These are phyloP conservation scores for Phytopythium kandeliae DNA, from an alignment of 352 stramenopile genomes.

Conservation along the genomic window DNA sequence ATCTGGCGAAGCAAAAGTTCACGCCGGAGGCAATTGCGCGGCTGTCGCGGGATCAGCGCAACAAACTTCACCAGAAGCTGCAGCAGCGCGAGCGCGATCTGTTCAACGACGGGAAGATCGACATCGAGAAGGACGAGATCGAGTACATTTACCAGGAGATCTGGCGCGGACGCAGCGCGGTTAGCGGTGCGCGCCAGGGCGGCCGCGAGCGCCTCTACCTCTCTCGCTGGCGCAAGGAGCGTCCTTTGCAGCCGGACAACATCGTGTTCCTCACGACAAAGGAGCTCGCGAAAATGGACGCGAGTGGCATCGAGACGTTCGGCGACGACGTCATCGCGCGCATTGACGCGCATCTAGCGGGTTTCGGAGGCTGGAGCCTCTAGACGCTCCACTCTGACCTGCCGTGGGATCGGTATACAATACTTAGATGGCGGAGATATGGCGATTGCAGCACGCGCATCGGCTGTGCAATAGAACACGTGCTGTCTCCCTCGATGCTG, in stretches of 20 bases:
- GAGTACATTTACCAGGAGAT: constrained; percentile 87
- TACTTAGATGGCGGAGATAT: neutral
- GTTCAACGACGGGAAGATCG: constrained; percentile 50
- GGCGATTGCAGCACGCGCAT: neutral
- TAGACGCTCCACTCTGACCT: too few species aligned
- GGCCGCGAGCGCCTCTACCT: constrained; percentile 77
- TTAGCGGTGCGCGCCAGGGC: constrained; percentile 62
- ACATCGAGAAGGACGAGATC: constrained; percentile 82
- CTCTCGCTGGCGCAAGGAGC: constrained; percentile 72
- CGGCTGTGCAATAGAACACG: constrained; percentile 1
- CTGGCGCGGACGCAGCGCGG: constrained; percentile 71
- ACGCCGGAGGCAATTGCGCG: constrained; percentile 56
- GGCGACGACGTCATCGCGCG: constrained; percentile 52
- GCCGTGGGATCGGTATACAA: neutral
- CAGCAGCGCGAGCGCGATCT: constrained; percentile 68
- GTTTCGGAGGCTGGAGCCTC: constrained; percentile 57
- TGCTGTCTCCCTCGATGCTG: neutral
- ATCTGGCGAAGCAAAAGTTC: constrained; percentile 91
- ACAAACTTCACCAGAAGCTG: constrained; percentile 81
- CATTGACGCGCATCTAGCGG: constrained; percentile 54
- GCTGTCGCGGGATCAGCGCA: constrained; percentile 78
- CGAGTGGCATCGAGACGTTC: constrained; percentile 59
- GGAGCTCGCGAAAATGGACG: constrained; percentile 58
- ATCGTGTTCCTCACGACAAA: constrained; percentile 83
- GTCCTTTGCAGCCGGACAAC: constrained; percentile 75